These are phyloP conservation scores for Puccinia hordei DNA, from an alignment of 1,284 basidiomycete genomes.

Conservation along the genomic window DNA sequence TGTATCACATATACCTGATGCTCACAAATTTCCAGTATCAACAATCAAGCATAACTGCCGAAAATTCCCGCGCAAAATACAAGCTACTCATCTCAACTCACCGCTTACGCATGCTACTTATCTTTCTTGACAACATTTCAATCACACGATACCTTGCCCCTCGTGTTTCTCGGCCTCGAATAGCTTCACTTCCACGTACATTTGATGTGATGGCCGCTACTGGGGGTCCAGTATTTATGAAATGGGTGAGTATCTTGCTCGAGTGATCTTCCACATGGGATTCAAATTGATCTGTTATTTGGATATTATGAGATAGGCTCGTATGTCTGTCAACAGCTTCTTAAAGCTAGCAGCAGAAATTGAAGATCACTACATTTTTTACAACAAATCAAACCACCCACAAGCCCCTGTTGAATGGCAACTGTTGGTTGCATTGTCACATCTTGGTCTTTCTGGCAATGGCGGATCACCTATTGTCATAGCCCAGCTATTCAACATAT, in stretches of 20 bases:
- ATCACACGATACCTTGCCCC: background rate
- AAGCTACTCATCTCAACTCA: too few relatives aligned
- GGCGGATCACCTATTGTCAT: background rate
- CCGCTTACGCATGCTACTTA: too few relatives aligned
- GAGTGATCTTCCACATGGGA: background rate
- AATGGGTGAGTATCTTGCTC: background rate
- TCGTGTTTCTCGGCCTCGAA: background rate
- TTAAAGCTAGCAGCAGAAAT: background rate
- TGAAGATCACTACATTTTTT: background rate
- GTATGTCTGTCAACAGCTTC: background rate
- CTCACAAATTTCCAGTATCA: background rate
- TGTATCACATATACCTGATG: background rate
- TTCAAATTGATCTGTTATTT: background rate
- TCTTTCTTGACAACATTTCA: background rate
- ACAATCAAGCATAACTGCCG: too few relatives aligned
- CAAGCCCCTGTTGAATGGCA: background rate
- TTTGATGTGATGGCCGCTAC: background rate
- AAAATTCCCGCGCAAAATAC: too few relatives aligned
- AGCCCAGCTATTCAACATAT: background rate
- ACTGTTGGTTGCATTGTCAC: background rate
- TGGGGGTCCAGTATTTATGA: background rate
- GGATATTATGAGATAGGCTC: background rate
- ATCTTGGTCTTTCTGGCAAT: slow-evolving; percentile 4
- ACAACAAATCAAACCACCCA: background rate
- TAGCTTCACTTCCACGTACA: background rate